phyloP scores from a whole-genome alignment of 2,329 filamentous ascomycete species.

The Hypomyces rosellus region DNA sequence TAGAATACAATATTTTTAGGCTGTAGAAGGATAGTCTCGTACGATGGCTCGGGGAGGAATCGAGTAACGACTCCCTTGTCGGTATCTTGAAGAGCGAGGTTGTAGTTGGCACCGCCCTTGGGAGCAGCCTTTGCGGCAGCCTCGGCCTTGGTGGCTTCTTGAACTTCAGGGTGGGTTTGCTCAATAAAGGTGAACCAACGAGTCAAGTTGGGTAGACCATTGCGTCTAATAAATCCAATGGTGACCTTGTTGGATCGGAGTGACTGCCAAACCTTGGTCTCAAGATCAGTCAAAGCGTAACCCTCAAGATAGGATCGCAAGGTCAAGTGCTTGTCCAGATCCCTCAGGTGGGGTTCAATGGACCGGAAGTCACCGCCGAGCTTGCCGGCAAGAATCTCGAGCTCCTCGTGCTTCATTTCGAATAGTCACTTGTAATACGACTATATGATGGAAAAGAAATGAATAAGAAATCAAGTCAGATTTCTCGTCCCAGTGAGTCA shows the following conservation, averaged over 20 bases:
- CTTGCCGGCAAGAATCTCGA: constrained; percentile 44
- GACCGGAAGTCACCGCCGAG: constrained; percentile 70
- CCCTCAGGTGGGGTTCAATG: constrained; percentile 65
- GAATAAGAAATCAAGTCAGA: background rate
- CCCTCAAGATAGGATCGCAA: constrained; percentile 82
- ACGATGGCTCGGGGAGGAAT: constrained; percentile 92
- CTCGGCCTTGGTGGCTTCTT: constrained; percentile 61
- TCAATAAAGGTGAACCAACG: constrained; percentile 89
- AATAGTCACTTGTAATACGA: background rate
- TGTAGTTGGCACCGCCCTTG: constrained; percentile 80
- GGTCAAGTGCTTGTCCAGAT: constrained; percentile 80
- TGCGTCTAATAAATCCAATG: constrained; percentile 72
- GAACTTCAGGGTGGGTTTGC: constrained; percentile 70
- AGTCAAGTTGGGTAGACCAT: constrained; percentile 65
- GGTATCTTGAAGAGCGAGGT: constrained; percentile 76
- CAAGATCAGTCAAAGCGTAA: constrained; percentile 68
- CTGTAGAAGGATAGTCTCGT: constrained; percentile 27
- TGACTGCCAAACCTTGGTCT: constrained; percentile 77
- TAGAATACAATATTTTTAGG: constrained; percentile 4
- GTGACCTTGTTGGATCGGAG: constrained; percentile 82
- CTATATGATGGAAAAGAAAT: constrained; percentile 2
- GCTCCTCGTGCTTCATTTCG: constrained; percentile 53
- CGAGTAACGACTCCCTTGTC: constrained; percentile 86
- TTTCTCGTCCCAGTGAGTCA: constrained; percentile 17
- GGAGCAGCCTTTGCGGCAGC: constrained; percentile 66